These are phyloP conservation scores for Scortechinia acanthostroma DNA, from an alignment of 2,329 filamentous ascomycete species.

Conservation along the genomic window DNA sequence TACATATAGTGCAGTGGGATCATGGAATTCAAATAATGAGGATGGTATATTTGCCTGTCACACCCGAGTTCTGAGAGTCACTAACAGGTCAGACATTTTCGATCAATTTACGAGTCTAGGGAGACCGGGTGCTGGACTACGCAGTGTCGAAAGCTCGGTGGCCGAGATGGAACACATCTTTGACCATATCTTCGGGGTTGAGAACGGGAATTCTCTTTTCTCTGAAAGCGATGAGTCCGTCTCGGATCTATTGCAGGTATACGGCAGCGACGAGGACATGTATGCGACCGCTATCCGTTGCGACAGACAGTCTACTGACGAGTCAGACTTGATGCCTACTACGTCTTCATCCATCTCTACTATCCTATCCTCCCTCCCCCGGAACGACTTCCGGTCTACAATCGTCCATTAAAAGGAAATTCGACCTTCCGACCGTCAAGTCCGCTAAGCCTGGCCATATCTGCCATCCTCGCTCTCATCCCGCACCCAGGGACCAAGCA, in stretches of 20 bases:
- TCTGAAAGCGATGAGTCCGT: too few species aligned
- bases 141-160: constrained; percentile 31
- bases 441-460: constrained; percentile 34
- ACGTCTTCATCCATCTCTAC: constrained; percentile 40
- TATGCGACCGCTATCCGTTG: too few species aligned
- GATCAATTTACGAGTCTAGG: constrained; percentile 25
- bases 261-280: not conserved
- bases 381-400: constrained; percentile 17
- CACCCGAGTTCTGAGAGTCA: too few species aligned
- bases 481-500: constrained; percentile 24
- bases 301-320: too few species aligned
- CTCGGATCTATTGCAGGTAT: constrained; percentile 1
- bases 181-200: constrained; percentile 29
- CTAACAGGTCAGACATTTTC: too few species aligned
- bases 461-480: constrained; percentile 36
- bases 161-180: constrained; percentile 38
- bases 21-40: too few species aligned
- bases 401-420: constrained; percentile 22
- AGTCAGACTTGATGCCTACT: constrained; percentile 39
- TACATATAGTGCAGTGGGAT: too few species aligned
- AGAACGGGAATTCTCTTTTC: too few species aligned
- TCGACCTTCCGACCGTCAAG: constrained; percentile 27
- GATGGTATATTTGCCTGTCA: too few species aligned
- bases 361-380: constrained; percentile 39
- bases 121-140: constrained; percentile 37